phyloP scores from a whole-genome alignment of 139 green algal species.

The Dunaliella primolecta region DNA sequence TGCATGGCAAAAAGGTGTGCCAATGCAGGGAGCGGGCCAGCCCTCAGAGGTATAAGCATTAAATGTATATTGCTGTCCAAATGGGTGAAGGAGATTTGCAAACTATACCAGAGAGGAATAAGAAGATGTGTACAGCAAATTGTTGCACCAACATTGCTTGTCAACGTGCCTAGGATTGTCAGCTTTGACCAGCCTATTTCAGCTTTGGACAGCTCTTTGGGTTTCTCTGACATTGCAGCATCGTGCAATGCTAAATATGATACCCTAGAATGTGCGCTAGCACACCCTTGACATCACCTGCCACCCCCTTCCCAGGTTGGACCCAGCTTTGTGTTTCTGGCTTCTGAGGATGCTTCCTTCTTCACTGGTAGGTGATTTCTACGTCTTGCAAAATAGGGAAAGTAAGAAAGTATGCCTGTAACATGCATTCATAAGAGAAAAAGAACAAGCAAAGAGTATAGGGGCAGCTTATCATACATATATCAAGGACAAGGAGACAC shows the following conservation, averaged over 20 bases:
- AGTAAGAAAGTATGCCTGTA: too few species aligned
- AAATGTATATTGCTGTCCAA: neutral
- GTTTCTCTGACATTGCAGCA: neutral
- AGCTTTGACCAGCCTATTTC: too few species aligned
- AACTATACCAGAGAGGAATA: neutral
- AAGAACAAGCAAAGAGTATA: too few species aligned
- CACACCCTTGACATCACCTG: too few species aligned
- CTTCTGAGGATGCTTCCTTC: slow-evolving; percentile 40
- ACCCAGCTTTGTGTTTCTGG: slow-evolving; percentile 67
- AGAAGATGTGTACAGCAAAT: neutral
- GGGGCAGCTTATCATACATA: too few species aligned
- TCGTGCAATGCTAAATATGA: neutral
- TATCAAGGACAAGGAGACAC: too few species aligned
- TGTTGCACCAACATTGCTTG: neutral
- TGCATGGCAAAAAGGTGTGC: slow-evolving; percentile 15
- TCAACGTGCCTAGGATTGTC: too few species aligned
- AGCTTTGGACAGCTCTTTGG: neutral
- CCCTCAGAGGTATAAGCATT: slow-evolving; percentile 35
- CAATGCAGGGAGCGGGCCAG: slow-evolving; percentile 46
- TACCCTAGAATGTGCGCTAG: neutral
- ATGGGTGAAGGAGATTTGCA: neutral
- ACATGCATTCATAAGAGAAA: too few species aligned
- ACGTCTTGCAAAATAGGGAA: too few species aligned
- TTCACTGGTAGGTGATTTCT: slow-evolving; percentile 44
- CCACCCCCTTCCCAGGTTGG: neutral